Conservation (phyloP, 2,329 filamentous ascomycete genomes). For the Niveomyces coronatus region DNA sequence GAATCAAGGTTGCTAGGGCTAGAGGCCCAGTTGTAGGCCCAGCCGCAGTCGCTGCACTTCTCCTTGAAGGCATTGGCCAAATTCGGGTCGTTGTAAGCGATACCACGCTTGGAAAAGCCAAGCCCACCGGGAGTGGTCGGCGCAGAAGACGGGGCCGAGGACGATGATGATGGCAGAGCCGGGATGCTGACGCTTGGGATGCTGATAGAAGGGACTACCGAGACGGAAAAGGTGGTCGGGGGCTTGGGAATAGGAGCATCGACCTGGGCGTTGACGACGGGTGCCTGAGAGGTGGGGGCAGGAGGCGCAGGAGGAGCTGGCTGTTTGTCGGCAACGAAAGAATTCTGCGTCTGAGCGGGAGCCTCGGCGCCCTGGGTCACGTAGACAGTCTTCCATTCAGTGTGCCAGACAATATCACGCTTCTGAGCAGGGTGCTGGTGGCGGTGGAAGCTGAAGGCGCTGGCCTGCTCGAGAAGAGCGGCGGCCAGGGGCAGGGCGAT, state of each 20-base stretch:
- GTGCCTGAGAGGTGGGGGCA: constrained; percentile 11
- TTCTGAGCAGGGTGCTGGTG: constrained; percentile 27
- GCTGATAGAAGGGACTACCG: constrained; percentile 13
- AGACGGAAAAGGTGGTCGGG: constrained; percentile 16
- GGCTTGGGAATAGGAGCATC: no score
- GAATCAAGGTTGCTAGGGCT: constrained; percentile 29
- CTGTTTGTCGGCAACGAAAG: constrained; percentile 9
- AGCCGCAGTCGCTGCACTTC: constrained; percentile 34
- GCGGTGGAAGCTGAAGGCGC: constrained; percentile 33
- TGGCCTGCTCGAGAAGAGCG: constrained; percentile 32
- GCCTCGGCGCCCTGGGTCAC: constrained; percentile 28
- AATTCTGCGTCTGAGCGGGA: constrained; percentile 16
- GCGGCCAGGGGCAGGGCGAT: constrained; percentile 30
- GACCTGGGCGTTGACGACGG: no score
- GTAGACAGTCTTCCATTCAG: constrained; percentile 26
- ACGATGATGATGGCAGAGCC: background rate
- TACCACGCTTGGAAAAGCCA: constrained; percentile 47
- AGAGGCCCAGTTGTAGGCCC: constrained; percentile 62
- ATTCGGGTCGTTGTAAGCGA: constrained; percentile 53
- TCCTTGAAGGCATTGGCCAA: constrained; percentile 41
- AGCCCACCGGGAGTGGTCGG: background rate
- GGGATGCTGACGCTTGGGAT: background rate
- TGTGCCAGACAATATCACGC: constrained; percentile 24
- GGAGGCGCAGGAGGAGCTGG: constrained; percentile 8
- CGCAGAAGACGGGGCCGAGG: constrained; percentile 1